Evolutionary conservation across 1,284 basidiomycete species (phyloP).

Genomic region (Golubevia pallescens): DNA sequence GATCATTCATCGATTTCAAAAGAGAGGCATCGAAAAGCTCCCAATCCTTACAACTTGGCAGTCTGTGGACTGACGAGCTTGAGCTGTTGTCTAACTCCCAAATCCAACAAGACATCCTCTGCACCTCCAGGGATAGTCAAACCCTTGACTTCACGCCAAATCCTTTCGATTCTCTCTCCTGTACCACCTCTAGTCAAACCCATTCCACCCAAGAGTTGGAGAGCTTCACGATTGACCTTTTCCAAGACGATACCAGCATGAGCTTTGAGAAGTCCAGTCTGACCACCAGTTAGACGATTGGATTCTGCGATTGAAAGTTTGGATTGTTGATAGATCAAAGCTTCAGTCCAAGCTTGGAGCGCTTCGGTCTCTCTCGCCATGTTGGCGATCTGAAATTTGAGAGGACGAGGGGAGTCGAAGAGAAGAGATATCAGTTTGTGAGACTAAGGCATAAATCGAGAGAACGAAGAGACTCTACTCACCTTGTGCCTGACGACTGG

Average conservation of each 20-base stretch:
- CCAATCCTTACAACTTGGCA: slow-evolving; percentile 5
- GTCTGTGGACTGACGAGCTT: slow-evolving; percentile 37
- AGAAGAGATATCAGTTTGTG: too few species aligned
- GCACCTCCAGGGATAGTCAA: slow-evolving; percentile 41
- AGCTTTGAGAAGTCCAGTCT: slow-evolving; percentile 43
- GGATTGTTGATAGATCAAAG: slow-evolving; percentile 34
- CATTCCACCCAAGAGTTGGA: slow-evolving; percentile 44
- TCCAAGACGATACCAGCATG: slow-evolving; percentile 49
- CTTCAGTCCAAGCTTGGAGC: slow-evolving; percentile 41
- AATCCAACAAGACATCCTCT: slow-evolving; percentile 43
- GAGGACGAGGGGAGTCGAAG: too few species aligned
- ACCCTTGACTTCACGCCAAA: slow-evolving; percentile 41
- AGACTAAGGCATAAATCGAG: too few species aligned
- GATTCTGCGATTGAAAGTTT: slow-evolving; percentile 27
- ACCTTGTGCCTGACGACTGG: slow-evolving; percentile 47
- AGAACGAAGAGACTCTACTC: too few species aligned
- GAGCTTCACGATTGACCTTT: slow-evolving; percentile 31
- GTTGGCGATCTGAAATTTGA: slow-evolving; percentile 21
- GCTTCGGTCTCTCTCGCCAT: slow-evolving; percentile 52
- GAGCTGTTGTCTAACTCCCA: slow-evolving; percentile 44
- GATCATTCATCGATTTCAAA: too few species aligned
- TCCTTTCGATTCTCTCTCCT: slow-evolving; percentile 44
- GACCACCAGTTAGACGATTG: slow-evolving; percentile 38
- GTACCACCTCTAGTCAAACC: slow-evolving; percentile 42
- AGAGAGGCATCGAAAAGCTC: too few species aligned